A percentile compares a stretch with the other conserved stretches of the same genome.
phyloP scores from a whole-genome alignment of 495 filamentous ascomycete species.

The Tuber indicum region DNA sequence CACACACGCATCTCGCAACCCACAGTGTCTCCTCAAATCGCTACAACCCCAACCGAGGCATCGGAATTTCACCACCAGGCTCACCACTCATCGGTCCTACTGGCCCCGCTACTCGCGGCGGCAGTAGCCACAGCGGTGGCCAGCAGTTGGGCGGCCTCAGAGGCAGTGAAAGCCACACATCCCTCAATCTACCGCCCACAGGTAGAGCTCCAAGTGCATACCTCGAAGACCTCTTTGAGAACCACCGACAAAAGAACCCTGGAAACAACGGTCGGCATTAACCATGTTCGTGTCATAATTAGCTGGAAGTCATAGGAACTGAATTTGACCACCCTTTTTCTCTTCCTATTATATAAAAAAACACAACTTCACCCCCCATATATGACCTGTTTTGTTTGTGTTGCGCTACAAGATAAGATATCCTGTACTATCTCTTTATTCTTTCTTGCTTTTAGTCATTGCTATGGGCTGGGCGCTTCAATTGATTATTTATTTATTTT shows the following conservation, averaged over 20 bases:
- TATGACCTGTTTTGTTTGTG: conserved; percentile 4
- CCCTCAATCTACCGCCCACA: conserved; percentile 62
- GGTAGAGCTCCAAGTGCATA: conserved; percentile 84
- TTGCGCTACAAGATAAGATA: not conserved
- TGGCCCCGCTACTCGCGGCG: conserved; percentile 20
- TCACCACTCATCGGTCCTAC: conserved; percentile 51
- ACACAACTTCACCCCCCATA: not conserved
- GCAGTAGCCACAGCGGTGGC: conserved; percentile 39
- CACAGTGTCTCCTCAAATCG: conserved; percentile 48
- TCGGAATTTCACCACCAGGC: conserved; percentile 58
- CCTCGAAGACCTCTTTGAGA: conserved; percentile 85
- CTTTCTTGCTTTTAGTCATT: not conserved
- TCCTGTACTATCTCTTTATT: not conserved
- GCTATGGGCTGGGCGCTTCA: conserved; percentile 14
- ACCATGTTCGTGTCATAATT: not conserved
- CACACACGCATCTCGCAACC: conserved; percentile 53
- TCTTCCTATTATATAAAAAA: conserved; percentile 5
- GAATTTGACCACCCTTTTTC: not conserved
- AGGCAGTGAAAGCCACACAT: conserved; percentile 57
- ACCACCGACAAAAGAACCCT: conserved; percentile 44
- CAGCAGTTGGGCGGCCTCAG: conserved; percentile 43
- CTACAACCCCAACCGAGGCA: conserved; percentile 45
- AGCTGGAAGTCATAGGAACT: not conserved
- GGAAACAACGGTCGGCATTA: conserved; percentile 15
- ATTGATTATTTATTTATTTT: conserved; percentile 14